Base-by-base conservation (phyloP, 2,329 filamentous ascomycete genomes). In the Amesomyces nigricolor region DNA sequence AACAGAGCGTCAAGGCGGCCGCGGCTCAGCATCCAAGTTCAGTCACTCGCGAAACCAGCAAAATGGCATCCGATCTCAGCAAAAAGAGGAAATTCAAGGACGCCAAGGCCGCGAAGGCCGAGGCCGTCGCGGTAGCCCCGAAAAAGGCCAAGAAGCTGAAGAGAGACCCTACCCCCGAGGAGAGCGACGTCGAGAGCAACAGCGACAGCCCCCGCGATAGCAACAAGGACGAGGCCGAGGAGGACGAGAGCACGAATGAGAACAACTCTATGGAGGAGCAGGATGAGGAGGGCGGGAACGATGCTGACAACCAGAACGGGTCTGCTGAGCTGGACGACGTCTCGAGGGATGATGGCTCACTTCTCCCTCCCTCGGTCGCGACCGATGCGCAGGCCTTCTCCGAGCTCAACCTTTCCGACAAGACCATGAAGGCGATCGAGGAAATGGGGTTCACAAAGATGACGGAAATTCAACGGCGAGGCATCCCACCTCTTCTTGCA, bases 401-500 rank as follows among this genome's bases (percentile, higher is more conserved):
- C 35, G 87, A 97, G 62, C 77, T 99, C 60, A 88, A 88, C 53
- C 80, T 99, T 10, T 94, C 89, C 1, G 87, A 91, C 22, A 91
- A 89, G 72, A 96, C 91, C 0, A 87, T 91, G 79, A 84, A 87
- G 73, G 91, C 91, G 8, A 91, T 96, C 64, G 68, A 85, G 56
- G 89, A 88, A 61, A 97, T 99, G 92, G 88, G 88, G 13, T 96
- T 97, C 69, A 86, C 88, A 67, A 91, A 80, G 47, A 96, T 99
- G 91, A 97, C 94, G 0, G 89, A 94, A 70, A 96, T 97, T 63
- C 94, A 97, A 72, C 82, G 84, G 64, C 81, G 88, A 68, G 87
- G 87, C 11, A 96, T 97, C 54, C 91, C 92, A 4, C 91, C 91
- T 17, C 77, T 95, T 46, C 78, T 97, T 57, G 90, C 91, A 42